These are phyloP conservation scores for Sophora flavescens DNA, from an alignment of 306 rosid species.

Conservation along the genomic window DNA sequence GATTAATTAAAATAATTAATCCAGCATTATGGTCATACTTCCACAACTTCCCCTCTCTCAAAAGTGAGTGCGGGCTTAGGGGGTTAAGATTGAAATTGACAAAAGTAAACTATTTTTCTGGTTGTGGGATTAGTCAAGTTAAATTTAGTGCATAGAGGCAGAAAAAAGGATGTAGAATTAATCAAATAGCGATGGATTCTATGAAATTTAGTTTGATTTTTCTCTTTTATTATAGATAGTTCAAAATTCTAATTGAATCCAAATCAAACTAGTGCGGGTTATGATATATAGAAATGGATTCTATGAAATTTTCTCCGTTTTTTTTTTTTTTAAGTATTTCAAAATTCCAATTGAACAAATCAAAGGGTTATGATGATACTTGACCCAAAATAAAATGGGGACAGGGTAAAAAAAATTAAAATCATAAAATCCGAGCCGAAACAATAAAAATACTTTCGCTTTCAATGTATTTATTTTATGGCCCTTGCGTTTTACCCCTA, in stretches of 20 bases:
- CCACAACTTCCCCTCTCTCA: no score
- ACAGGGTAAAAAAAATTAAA: neutral
- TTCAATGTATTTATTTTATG: neutral
- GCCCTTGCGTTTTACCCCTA: no score
- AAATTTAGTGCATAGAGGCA: neutral
- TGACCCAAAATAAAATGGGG: no score
- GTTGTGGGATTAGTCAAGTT: neutral
- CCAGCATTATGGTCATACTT: no score
- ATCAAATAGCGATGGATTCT: neutral
- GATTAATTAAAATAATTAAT: no score
- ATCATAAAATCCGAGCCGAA: neutral
- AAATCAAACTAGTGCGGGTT: neutral
- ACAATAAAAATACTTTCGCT: neutral
- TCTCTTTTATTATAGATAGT: no score
- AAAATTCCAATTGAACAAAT: no score
- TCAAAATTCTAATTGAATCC: neutral
- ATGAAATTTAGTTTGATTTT: neutral
- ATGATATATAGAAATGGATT: neutral
- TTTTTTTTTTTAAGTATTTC: no score
- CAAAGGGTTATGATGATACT: no score
- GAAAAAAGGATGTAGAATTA: neutral
- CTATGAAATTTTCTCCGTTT: no score
- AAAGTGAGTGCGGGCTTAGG: no score
- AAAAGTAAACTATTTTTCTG: neutral
- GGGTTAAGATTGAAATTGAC: neutral